Conservation (phyloP, 2,329 filamentous ascomycete species). For the Botrytis sinoallii region DNA sequence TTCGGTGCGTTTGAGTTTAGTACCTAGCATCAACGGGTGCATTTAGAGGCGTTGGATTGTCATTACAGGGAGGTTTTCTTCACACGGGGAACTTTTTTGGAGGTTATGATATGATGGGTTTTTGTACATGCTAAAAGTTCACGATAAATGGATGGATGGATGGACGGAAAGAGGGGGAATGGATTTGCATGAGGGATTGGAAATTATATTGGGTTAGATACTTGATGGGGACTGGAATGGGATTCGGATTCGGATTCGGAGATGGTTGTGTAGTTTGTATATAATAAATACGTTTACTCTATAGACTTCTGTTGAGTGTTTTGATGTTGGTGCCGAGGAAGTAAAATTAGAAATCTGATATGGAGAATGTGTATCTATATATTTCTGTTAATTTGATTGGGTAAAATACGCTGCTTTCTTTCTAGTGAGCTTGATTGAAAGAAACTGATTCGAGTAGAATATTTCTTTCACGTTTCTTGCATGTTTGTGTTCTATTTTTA, state of each 20-base stretch:
- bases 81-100: neutral
- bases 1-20: neutral
- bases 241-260: neutral
- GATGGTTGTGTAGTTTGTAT: neutral
- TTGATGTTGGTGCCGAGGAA: neutral
- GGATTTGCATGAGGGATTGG: neutral
- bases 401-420: neutral
- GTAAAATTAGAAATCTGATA: neutral
- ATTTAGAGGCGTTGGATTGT: neutral
- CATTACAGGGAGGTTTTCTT: neutral
- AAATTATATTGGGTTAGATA: neutral
- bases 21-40: neutral
- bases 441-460: neutral
- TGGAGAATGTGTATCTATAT: neutral
- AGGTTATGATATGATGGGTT: neutral
- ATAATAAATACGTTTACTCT: neutral
- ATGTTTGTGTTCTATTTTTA: neutral
- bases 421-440: neutral
- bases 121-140: constrained; percentile 11
- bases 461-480: neutral
- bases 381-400: neutral
- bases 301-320: neutral
- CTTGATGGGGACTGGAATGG: neutral
- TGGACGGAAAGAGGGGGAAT: neutral
- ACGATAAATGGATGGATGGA: neutral